Evolutionary conservation across 2,329 filamentous ascomycete species (phyloP).

Genomic region (Fusarium pininemorale): DNA sequence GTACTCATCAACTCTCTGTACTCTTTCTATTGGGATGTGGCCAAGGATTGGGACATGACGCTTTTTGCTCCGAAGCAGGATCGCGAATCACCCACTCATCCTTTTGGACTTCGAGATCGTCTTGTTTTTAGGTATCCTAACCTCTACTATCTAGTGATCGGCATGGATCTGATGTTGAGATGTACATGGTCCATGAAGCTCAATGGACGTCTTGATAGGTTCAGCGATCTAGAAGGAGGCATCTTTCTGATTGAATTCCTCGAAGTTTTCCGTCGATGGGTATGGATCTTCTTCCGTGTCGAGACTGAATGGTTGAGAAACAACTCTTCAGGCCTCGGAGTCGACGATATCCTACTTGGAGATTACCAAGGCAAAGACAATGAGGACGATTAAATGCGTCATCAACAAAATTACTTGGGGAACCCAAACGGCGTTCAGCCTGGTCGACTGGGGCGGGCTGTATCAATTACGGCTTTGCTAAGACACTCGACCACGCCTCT

Average conservation of each 20-base stretch:
- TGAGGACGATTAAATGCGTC: conserved; percentile 47
- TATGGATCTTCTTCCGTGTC: conserved; percentile 96
- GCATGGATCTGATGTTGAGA: conserved; percentile 80
- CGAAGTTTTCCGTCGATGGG: conserved; percentile 88
- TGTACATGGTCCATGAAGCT: conserved; percentile 94
- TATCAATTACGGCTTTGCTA: conserved; percentile 29
- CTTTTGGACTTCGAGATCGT: conserved; percentile 79
- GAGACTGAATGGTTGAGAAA: conserved; percentile 89
- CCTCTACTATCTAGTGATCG: conserved; percentile 85
- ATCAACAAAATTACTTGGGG: not conserved
- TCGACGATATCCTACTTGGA: conserved; percentile 79
- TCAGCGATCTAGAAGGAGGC: conserved; percentile 86
- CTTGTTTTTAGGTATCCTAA: conserved; percentile 76
- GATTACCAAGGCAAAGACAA: conserved; percentile 73
- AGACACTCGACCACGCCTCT: conserved; percentile 14
- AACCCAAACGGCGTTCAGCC: conserved; percentile 11
- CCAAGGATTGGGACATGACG: conserved; percentile 95
- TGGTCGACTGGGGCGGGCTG: conserved; percentile 27
- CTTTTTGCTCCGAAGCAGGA: conserved; percentile 72
- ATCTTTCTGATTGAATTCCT: conserved; percentile 89
- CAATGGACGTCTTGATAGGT: conserved; percentile 80
- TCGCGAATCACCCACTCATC: conserved; percentile 70
- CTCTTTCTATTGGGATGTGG: conserved; percentile 98
- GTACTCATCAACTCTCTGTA: conserved; percentile 87
- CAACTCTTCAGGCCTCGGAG: conserved; percentile 58